Conservation (phyloP, 352 stramenopile genomes). For the Phytophthora idaei region DNA sequence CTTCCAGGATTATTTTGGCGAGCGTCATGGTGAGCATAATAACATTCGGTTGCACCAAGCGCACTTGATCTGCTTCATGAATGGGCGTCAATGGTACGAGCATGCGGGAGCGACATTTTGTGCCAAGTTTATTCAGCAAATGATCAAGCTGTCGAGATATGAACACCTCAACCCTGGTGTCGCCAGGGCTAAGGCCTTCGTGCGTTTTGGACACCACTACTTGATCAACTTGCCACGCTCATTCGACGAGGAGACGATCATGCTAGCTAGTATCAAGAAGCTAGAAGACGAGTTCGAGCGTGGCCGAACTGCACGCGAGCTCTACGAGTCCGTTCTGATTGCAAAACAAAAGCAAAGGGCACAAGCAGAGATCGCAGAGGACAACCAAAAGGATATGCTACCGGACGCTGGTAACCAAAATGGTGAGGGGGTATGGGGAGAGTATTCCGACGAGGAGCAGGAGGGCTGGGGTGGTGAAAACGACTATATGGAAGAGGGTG, state of each 20-base stretch:
- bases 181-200: slow-evolving; percentile 63
- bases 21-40: slow-evolving; percentile 60
- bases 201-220: slow-evolving; percentile 82
- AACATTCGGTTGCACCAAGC: slow-evolving; percentile 65
- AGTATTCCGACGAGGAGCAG: slow-evolving; percentile 19
- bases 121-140: slow-evolving; percentile 78
- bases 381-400: background rate
- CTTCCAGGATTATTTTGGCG: slow-evolving; percentile 73
- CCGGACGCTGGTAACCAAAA: slow-evolving; percentile 6
- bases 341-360: slow-evolving; percentile 50
- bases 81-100: slow-evolving; percentile 70
- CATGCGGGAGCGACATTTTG: slow-evolving; percentile 65
- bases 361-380: slow-evolving; percentile 10
- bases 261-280: slow-evolving; percentile 70
- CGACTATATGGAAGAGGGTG: background rate
- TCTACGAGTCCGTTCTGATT: slow-evolving; percentile 78
- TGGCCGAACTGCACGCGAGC: slow-evolving; percentile 64
- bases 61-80: slow-evolving; percentile 78
- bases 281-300: slow-evolving; percentile 82
- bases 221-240: slow-evolving; percentile 80
- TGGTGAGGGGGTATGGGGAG: slow-evolving; percentile 14
- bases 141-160: slow-evolving; percentile 76
- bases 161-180: slow-evolving; percentile 59
- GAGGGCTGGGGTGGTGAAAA: slow-evolving; percentile 18
- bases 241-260: slow-evolving; percentile 79